These are phyloP conservation scores for Botrytis porri DNA, from an alignment of 2,329 filamentous ascomycete species.

Conservation along the genomic window DNA sequence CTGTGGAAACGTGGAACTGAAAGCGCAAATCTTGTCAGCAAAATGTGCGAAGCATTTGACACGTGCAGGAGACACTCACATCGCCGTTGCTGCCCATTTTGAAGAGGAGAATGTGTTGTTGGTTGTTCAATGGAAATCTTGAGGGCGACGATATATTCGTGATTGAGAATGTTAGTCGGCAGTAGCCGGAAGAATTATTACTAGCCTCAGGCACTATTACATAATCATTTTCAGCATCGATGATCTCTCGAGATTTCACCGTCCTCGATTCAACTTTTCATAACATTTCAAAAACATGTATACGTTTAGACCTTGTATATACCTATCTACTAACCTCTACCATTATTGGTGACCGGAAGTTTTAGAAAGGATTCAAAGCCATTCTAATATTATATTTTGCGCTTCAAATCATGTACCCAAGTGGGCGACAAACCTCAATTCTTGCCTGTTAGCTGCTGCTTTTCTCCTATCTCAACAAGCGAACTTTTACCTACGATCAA, in stretches of 20 bases:
- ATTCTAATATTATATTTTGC: not conserved
- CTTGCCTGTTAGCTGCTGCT: not conserved
- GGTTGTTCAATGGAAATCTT: constrained; percentile 9
- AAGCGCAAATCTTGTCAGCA: not conserved
- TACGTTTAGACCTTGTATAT: not conserved
- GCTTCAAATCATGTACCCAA: not conserved
- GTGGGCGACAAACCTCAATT: not conserved
- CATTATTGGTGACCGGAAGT: no score
- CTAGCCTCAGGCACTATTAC: constrained; percentile 2
- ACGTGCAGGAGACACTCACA: not conserved
- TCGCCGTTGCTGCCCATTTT: constrained; percentile 17
- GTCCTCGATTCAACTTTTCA: not conserved
- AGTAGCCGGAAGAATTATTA: constrained; percentile 11
- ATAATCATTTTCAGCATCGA: not conserved
- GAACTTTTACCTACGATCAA: not conserved
- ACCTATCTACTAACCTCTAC: not conserved
- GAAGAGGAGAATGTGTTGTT: not conserved
- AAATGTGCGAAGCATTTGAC: not conserved
- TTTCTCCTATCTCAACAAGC: constrained; percentile 1
- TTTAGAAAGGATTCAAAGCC: not conserved
- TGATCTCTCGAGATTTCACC: not conserved
- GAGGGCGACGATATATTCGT: constrained; percentile 10
- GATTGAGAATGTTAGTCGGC: constrained; percentile 21
- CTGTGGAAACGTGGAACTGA: constrained; percentile 28
- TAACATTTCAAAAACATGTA: not conserved